A percentile compares a stretch with the other conserved stretches of the same genome.
phyloP scores from a whole-genome alignment of 2,329 filamentous ascomycete species.

The Scolecobasidium constrictum region DNA sequence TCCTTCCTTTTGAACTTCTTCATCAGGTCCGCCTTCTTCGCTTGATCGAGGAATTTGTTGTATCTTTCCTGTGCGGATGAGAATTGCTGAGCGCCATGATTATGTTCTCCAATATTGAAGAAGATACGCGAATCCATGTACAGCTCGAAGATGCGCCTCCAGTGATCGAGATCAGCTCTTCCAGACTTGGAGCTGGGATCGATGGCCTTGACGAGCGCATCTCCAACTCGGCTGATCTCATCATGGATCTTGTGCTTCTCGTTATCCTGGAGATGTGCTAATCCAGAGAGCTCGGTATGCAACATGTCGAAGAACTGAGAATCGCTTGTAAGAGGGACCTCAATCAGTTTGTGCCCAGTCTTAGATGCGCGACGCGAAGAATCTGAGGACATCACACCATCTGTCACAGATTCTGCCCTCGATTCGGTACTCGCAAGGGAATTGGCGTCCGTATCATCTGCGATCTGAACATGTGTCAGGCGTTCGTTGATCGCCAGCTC shows the following conservation, averaged over 20 bases:
- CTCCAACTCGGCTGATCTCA: slow-evolving; percentile 54
- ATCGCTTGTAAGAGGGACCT: slow-evolving; percentile 68
- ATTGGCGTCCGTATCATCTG: background rate
- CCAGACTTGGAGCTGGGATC: slow-evolving; percentile 46
- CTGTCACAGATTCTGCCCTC: background rate
- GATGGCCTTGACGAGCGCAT: slow-evolving; percentile 52
- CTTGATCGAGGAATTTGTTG: slow-evolving; percentile 59
- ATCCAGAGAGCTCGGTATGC: slow-evolving; percentile 55
- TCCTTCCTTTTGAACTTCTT: slow-evolving; percentile 50
- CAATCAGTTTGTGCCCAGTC: slow-evolving; percentile 39
- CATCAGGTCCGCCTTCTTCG: slow-evolving; percentile 41
- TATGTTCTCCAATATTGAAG: slow-evolving; percentile 64
- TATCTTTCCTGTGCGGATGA: slow-evolving; percentile 56
- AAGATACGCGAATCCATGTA: slow-evolving; percentile 74
- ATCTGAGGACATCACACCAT: background rate
- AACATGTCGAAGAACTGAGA: slow-evolving; percentile 70
- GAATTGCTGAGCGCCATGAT: slow-evolving; percentile 57
- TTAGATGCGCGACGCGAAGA: slow-evolving; percentile 6
- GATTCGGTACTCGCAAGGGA: background rate
- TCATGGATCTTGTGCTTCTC: slow-evolving; percentile 54
- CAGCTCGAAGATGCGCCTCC: slow-evolving; percentile 72
- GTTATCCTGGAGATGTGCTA: slow-evolving; percentile 56
- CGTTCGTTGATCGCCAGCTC: slow-evolving; percentile 43
- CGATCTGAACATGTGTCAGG: slow-evolving; percentile 26
- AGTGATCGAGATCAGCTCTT: slow-evolving; percentile 53